Percentiles rank a stretch among this genome's conserved stretches.
Conservation (phyloP, 2,329 filamentous ascomycete genomes). For the Colletotrichum liaoningense region DNA sequence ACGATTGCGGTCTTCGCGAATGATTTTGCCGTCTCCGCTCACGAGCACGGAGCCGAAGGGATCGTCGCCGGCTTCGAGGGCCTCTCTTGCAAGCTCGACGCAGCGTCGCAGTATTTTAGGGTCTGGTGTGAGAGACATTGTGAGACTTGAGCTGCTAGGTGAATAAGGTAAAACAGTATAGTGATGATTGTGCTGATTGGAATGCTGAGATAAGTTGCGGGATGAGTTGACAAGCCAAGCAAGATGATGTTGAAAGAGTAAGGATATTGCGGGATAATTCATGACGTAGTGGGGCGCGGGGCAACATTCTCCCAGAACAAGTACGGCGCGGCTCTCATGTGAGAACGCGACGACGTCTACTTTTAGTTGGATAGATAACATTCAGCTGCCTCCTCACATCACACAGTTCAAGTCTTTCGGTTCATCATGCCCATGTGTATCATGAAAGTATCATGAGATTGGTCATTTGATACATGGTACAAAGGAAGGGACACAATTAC, state of each 20-base stretch:
- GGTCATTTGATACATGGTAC: too few species aligned
- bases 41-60: constrained; percentile 52
- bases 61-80: constrained; percentile 49
- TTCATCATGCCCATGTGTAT: too few species aligned
- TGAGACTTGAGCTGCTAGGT: neutral
- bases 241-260: neutral
- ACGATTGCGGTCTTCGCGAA: constrained; percentile 49
- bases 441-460: too few species aligned
- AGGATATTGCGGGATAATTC: neutral
- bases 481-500: too few species aligned
- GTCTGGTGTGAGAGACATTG: constrained; percentile 33
- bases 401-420: too few species aligned
- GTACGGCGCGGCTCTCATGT: too few species aligned
- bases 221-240: neutral
- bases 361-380: too few species aligned
- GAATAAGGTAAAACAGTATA: too few species aligned
- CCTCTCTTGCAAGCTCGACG: constrained; percentile 48
- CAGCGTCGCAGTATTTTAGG: constrained; percentile 36
- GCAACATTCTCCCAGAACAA: neutral
- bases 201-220: neutral
- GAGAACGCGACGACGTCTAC: too few species aligned
- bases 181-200: neutral
- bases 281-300: constrained; percentile 8
- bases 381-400: too few species aligned
- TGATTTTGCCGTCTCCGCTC: constrained; percentile 39